Evolutionary conservation across 768 basidiomycete genomes (phyloP), one percentile per base, ranked within the genome.

Genomic region (Agaricus blazei): DNA sequence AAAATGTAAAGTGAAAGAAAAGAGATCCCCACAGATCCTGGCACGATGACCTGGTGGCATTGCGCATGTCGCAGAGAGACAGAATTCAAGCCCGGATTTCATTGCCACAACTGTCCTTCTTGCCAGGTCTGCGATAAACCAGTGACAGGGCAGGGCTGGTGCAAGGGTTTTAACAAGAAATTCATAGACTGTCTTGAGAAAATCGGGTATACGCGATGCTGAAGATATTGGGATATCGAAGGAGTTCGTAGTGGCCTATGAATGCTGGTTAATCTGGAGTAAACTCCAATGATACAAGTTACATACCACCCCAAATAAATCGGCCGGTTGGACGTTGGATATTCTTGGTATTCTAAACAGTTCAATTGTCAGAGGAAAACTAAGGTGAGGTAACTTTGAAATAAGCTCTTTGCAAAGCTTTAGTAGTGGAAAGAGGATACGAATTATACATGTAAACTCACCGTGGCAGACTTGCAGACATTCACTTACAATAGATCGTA

Each of bases 121-220:
- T 45, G 72, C 60, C 42, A 82, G 60, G 60, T 86, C 81, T 14
- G 66, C 62, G 8, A 84, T 69, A 48, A 82, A 79, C 69, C 77
- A 78, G 34, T 76, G 74, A 11, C 72, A 75, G 42, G 72, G 70
- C 11, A 79, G 65, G 1, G 76, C 63, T 3, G 76, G 75, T 41
- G 66, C 68, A 45, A 85, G 55, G 1, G 75, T 64, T 48, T 69
- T 72, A 29, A 72, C 66, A 24, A 80, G 60, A 12, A 81, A 64
- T 37, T 80, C 74, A 19, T 79, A 63, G 24, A 82, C 62, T 34
- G 78, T 67, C 34, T 73, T 72, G 45, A 82, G 68, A 54, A 87
- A 75, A 3, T 74, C 64, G 3, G 78, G 69, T 7, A 83, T 61
- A 46, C 77, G 75, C 26, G 72, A 64, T 9, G 70, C 57, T 49